Percentiles rank a stretch among this genome's conserved stretches.
Conservation (phyloP, 805 yeast genomes). For the Metschnikowia sp. region DNA sequence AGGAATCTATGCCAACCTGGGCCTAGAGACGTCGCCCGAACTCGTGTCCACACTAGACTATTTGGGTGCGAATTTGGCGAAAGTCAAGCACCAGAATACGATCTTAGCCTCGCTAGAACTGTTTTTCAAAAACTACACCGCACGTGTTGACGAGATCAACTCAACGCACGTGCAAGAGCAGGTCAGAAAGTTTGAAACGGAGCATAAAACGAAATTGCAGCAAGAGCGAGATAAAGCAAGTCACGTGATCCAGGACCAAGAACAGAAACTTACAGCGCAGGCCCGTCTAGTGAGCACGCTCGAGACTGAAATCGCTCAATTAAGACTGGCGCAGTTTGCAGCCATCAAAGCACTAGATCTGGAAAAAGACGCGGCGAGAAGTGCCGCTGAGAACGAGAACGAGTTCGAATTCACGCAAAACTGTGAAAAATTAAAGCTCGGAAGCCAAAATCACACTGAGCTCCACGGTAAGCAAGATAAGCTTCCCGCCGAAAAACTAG, state of each 20-base stretch:
- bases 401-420: no score
- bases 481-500: no score
- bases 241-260: slow-evolving; percentile 6
- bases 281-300: slow-evolving; percentile 6
- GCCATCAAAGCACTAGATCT: no score
- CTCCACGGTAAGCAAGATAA: no score
- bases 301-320: slow-evolving; percentile 7
- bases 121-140: slow-evolving; percentile 50
- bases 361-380: no score
- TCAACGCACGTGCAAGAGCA: slow-evolving; percentile 5
- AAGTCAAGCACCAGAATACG: slow-evolving; percentile 57
- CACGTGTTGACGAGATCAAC: slow-evolving; percentile 13
- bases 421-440: no score
- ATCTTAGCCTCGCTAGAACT: slow-evolving; percentile 52
- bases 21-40: slow-evolving; percentile 53
- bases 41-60: slow-evolving; percentile 54
- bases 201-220: slow-evolving; percentile 2
- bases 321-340: neutral
- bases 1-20: slow-evolving; percentile 58
- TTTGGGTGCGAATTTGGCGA: slow-evolving; percentile 52
- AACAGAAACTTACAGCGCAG: slow-evolving; percentile 9
- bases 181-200: slow-evolving; percentile 8
- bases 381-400: no score
- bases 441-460: no score
- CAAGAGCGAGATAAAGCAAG: slow-evolving; percentile 8